These are phyloP conservation scores for Zygoascus tannicola DNA, from an alignment of 805 yeast species.

Conservation along the genomic window DNA sequence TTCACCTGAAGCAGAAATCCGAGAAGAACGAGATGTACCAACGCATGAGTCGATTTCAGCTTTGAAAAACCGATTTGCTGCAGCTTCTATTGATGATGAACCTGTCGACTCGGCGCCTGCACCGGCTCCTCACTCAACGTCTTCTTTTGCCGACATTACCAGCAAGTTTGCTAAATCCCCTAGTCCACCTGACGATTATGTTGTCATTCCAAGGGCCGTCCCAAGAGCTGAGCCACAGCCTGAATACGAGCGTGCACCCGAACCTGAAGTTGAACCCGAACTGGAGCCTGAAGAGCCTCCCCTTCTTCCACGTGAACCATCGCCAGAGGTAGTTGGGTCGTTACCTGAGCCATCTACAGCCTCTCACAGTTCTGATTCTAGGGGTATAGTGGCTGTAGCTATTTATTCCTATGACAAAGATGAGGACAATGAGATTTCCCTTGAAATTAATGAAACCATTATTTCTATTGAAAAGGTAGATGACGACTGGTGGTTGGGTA, in stretches of 20 bases:
- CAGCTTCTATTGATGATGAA: conserved; percentile 8
- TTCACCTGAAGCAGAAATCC: conserved; percentile 11
- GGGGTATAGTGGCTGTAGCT: conserved; percentile 51
- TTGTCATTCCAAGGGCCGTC: neutral
- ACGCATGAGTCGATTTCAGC: conserved; percentile 1
- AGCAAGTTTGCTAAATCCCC: conserved; percentile 19
- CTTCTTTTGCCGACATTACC: conserved; percentile 22
- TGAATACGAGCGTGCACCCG: conserved; percentile 17
- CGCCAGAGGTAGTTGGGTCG: conserved; percentile 39
- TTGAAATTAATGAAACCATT: conserved; percentile 58
- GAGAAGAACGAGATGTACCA: conserved; percentile 4
- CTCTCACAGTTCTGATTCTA: neutral
- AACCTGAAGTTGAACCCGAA: conserved; percentile 13
- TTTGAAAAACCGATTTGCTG: conserved; percentile 6
- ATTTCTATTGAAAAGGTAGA: conserved; percentile 60
- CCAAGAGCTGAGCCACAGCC: conserved; percentile 12
- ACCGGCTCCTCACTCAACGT: conserved; percentile 12
- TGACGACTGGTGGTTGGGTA: conserved; percentile 90
- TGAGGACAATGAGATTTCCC: conserved; percentile 66
- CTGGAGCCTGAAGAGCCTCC: conserved; percentile 9
- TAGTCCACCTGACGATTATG: conserved; percentile 4
- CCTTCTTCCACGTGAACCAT: conserved; percentile 10
- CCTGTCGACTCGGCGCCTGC: conserved; percentile 8
- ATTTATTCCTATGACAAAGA: conserved; percentile 70
- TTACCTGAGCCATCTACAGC: conserved; percentile 2